A percentile compares a stretch with the other conserved stretches of the same genome.
Conservation (phyloP, 345 rosid genomes). For the Moricandia arvensis region DNA sequence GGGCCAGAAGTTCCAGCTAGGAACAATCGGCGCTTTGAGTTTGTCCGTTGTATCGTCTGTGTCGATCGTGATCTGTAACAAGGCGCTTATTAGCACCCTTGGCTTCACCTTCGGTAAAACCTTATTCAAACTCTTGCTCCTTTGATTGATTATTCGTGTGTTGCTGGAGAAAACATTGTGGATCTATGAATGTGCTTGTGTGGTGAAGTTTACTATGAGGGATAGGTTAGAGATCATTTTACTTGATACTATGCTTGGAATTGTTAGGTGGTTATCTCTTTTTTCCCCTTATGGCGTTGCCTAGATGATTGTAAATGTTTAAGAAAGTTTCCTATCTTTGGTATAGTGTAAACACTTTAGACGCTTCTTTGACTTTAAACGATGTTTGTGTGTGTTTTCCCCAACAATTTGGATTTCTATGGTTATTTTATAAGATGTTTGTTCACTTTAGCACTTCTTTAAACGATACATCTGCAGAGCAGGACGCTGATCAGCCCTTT, state of each 20-base stretch:
- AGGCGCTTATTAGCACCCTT: constrained; percentile 97
- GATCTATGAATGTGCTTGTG: neutral
- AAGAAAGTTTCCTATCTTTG: neutral
- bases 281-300: neutral
- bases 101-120: constrained; percentile 98
- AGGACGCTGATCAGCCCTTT: constrained; percentile 1
- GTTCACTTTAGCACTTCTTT: constrained; percentile 12
- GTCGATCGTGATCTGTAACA: constrained; percentile 98
- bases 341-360: neutral
- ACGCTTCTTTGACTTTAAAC: neutral
- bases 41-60: constrained; percentile 99
- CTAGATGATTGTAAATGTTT: neutral
- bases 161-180: no score
- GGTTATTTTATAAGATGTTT: constrained; percentile 3
- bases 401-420: neutral
- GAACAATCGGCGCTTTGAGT: constrained; percentile 90
- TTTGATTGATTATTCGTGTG: no score
- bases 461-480: neutral
- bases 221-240: neutral
- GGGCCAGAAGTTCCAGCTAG: constrained; percentile 86
- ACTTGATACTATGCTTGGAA: neutral
- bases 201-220: neutral
- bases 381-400: constrained; percentile 6
- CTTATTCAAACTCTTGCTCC: no score
- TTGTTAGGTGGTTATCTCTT: neutral